Evolutionary conservation across 148 eudicot genomes (phyloP).

Genomic region (Beta vulgaris): DNA sequence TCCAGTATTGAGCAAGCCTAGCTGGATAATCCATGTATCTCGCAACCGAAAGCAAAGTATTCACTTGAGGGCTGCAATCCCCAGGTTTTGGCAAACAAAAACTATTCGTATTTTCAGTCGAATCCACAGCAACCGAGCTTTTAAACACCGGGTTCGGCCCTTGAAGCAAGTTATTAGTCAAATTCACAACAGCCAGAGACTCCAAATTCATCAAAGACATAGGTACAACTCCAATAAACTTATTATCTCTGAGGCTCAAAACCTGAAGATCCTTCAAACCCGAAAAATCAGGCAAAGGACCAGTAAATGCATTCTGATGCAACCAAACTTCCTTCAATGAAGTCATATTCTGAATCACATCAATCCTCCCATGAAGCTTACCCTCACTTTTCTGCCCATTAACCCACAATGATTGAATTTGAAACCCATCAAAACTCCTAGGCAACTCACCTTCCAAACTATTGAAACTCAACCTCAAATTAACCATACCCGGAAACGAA

Average conservation of each 20-base stretch:
- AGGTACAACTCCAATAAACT: slow-evolving; percentile 75
- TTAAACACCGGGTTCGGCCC: slow-evolving; percentile 79
- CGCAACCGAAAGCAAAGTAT: slow-evolving; percentile 48
- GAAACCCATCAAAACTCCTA: slow-evolving; percentile 58
- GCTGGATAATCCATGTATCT: slow-evolving; percentile 65
- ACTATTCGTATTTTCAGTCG: slow-evolving; percentile 49
- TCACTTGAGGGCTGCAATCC: slow-evolving; percentile 68
- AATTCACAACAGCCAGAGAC: slow-evolving; percentile 68
- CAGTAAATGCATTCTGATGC: slow-evolving; percentile 74
- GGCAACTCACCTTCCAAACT: slow-evolving; percentile 75
- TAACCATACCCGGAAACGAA: slow-evolving; percentile 62
- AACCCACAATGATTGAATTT: slow-evolving; percentile 81
- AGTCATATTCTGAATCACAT: slow-evolving; percentile 87
- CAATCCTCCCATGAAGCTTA: slow-evolving; percentile 62
- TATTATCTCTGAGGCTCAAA: slow-evolving; percentile 71
- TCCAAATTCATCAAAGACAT: slow-evolving; percentile 52
- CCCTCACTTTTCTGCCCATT: slow-evolving; percentile 70
- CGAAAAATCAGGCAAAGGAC: slow-evolving; percentile 85
- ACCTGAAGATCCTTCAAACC: slow-evolving; percentile 49
- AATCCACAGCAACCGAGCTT: slow-evolving; percentile 59
- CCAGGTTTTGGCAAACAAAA: slow-evolving; percentile 73
- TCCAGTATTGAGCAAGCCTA: slow-evolving; percentile 77
- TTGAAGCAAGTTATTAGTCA: slow-evolving; percentile 87
- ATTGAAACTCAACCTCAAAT: slow-evolving; percentile 73
- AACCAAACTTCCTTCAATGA: slow-evolving; percentile 79